Conservation (phyloP, 2,329 filamentous ascomycete genomes). For the Trichoderma citrinoviride region DNA sequence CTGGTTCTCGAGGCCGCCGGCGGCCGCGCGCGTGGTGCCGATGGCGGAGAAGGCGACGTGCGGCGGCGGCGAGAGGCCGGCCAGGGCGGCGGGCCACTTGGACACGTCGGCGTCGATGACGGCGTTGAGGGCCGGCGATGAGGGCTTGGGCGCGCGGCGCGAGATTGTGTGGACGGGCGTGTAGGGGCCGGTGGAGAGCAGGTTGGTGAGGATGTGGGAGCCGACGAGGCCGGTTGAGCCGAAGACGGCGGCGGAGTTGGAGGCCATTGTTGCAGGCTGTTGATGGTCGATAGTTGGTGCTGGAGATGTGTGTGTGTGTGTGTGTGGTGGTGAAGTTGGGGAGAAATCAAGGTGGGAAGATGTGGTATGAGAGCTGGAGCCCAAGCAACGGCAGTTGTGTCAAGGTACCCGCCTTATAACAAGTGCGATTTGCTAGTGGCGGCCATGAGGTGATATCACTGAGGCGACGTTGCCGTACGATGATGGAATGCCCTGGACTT, state of each 20-base stretch:
- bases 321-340: too few species aligned
- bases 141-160: conserved; percentile 58
- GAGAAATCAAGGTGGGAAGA: neutral
- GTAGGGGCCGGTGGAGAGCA: conserved; percentile 55
- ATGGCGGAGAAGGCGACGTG: conserved; percentile 72
- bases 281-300: neutral
- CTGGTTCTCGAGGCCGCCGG: conserved; percentile 75
- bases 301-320: neutral
- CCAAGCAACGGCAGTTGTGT: neutral
- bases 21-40: conserved; percentile 73
- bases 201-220: conserved; percentile 67
- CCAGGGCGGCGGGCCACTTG: conserved; percentile 64
- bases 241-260: conserved; percentile 47
- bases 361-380: neutral
- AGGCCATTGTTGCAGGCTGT: neutral
- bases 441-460: neutral
- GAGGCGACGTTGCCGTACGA: neutral
- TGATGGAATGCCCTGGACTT: neutral
- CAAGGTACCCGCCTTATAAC: neutral
- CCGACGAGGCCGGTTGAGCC: conserved; percentile 70
- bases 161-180: conserved; percentile 61
- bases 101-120: conserved; percentile 65
- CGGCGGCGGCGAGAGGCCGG: conserved; percentile 54
- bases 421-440: too few species aligned
- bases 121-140: conserved; percentile 57